Percentiles rank a stretch among this genome's conserved stretches.
phyloP scores from a whole-genome alignment of 2,329 filamentous ascomycete genomes.

The Dactylellina cionopaga region DNA sequence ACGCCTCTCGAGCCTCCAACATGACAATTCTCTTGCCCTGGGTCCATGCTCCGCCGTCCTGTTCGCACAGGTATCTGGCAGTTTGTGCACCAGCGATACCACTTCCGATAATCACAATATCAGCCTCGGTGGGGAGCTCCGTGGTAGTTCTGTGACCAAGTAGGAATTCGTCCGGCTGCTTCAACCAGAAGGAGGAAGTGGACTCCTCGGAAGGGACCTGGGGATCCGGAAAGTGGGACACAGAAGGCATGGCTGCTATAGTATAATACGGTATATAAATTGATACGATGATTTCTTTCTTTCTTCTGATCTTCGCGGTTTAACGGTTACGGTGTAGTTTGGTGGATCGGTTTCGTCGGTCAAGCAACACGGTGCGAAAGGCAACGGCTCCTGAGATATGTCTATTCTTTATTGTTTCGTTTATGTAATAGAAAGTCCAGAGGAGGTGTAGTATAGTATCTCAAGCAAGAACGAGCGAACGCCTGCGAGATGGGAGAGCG shows the following conservation, averaged over 20 bases:
- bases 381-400: conserved; percentile 31
- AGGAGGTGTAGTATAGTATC: conserved; percentile 39
- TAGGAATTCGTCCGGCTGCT: conserved; percentile 71
- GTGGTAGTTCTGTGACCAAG: conserved; percentile 74
- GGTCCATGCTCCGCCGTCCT: conserved; percentile 62
- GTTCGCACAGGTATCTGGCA: conserved; percentile 69
- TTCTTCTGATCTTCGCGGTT: neutral
- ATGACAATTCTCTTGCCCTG: conserved; percentile 68
- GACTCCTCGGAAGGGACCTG: conserved; percentile 71
- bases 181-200: conserved; percentile 78
- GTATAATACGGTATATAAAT: neutral
- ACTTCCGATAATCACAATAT: conserved; percentile 77
- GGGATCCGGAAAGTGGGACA: conserved; percentile 56
- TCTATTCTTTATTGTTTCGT: conserved; percentile 5
- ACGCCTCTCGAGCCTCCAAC: conserved; percentile 81
- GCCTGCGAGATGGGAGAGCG: conserved; percentile 32
- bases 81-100: conserved; percentile 81
- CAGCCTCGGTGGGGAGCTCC: conserved; percentile 70
- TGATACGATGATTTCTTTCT: neutral
- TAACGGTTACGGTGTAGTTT: neutral
- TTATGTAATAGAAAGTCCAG: conserved; percentile 10
- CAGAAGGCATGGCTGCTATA: conserved; percentile 8
- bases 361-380: neutral
- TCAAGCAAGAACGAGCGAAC: conserved; percentile 52
- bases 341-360: conserved; percentile 1